Evolutionary conservation across 192 early-diverging fungal species (phyloP).

Genomic region (Paraglomus occultum): DNA sequence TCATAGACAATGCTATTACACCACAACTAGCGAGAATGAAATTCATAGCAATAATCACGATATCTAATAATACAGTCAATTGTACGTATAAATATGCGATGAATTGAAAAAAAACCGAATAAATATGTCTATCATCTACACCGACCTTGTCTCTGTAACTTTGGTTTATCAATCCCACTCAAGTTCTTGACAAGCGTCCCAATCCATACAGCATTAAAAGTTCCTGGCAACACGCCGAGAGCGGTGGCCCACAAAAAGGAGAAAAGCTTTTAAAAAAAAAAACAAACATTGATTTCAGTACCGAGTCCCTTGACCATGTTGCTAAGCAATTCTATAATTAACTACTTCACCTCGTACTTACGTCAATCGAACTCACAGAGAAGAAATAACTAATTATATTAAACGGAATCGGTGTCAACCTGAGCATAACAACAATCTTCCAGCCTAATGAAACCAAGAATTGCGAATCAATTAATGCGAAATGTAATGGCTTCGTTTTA

Average conservation of each 20-base stretch:
- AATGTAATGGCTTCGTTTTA: neutral
- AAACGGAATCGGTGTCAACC: conserved; percentile 44
- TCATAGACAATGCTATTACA: conserved; percentile 40
- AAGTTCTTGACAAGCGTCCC: conserved; percentile 43
- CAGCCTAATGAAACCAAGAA: conserved; percentile 34
- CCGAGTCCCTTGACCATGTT: too few species aligned
- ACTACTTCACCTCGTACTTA: conserved; percentile 8
- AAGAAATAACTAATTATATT: conserved; percentile 48
- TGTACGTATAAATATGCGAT: neutral
- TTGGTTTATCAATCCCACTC: conserved; percentile 43
- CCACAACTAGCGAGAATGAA: conserved; percentile 39
- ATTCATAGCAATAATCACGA: conserved; percentile 45
- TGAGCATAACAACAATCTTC: conserved; percentile 50
- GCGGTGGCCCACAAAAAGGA: conserved; percentile 45
- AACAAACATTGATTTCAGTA: too few species aligned
- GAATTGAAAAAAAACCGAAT: neutral
- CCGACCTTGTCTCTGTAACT: conserved; percentile 34
- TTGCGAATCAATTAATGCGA: neutral
- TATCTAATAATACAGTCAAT: conserved; percentile 24
- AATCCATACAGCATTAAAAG: conserved; percentile 47
- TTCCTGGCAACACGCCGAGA: conserved; percentile 43
- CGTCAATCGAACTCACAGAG: conserved; percentile 41
- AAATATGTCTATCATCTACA: neutral
- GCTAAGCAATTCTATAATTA: too few species aligned
- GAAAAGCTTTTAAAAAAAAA: conserved; percentile 19